phyloP scores from a whole-genome alignment of 164 flowering plant species.

The Sextonia rubra region DNA sequence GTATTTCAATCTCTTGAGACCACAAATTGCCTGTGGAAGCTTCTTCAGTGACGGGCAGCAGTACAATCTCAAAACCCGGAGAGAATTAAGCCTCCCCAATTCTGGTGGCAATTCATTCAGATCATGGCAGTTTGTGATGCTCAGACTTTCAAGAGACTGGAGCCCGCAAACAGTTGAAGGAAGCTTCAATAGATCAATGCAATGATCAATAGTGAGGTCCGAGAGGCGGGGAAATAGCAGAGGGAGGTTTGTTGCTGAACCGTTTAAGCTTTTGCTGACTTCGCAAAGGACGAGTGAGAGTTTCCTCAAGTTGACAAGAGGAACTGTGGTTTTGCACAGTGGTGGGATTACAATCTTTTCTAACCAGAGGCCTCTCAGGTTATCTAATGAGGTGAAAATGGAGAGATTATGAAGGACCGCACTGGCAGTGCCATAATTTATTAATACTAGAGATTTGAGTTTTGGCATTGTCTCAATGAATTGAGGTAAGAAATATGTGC shows the following conservation, averaged over 20 bases:
- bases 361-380: conserved; percentile 72
- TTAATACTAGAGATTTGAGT: conserved; percentile 50
- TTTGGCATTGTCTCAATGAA: conserved; percentile 60
- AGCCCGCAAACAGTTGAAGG: conserved; percentile 46
- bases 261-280: conserved; percentile 30
- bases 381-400: conserved; percentile 34
- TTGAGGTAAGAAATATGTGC: conserved; percentile 55
- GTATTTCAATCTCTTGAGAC: conserved; percentile 39
- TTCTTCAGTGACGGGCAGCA: conserved; percentile 50
- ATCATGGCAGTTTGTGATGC: conserved; percentile 70
- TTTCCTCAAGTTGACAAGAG: conserved; percentile 41
- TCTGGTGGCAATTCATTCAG: conserved; percentile 44
- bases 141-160: conserved; percentile 37
- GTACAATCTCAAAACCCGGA: conserved; percentile 47
- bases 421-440: conserved; percentile 36
- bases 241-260: conserved; percentile 31
- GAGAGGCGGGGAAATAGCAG: conserved; percentile 46
- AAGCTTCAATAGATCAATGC: conserved; percentile 48
- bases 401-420: conserved; percentile 43
- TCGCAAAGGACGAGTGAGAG: conserved; percentile 59
- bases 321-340: conserved; percentile 18
- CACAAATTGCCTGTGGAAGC: conserved; percentile 52
- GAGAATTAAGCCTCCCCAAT: conserved; percentile 36
- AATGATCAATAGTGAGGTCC: conserved; percentile 70
- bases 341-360: conserved; percentile 51